Conservation (phyloP, 1,284 basidiomycete genomes). For the Anthracocystis panici-leucophaei region DNA sequence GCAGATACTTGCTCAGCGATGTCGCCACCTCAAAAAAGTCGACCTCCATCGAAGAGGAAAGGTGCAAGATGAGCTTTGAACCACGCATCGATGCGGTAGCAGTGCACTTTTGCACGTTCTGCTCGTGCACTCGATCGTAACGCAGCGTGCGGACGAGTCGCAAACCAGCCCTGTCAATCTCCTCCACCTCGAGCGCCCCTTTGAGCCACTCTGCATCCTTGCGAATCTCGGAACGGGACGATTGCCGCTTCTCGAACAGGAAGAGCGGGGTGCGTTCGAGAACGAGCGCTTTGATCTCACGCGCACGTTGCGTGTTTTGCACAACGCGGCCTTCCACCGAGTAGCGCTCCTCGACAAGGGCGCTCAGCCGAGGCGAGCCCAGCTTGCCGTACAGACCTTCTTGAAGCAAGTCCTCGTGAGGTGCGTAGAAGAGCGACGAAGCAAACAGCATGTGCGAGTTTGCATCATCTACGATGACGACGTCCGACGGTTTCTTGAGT, state of each 20-base stretch:
- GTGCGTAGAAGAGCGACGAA: slow-evolving; percentile 77
- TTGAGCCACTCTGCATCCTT: slow-evolving; percentile 80
- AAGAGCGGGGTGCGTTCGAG: slow-evolving; percentile 92
- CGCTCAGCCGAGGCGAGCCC: slow-evolving; percentile 78
- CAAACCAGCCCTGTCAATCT: slow-evolving; percentile 63
- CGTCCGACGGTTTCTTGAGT: slow-evolving; percentile 65
- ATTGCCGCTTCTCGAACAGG: slow-evolving; percentile 85
- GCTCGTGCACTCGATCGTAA: slow-evolving; percentile 50
- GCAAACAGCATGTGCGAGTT: slow-evolving; percentile 68
- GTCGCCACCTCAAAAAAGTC: slow-evolving; percentile 84
- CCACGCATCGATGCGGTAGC: slow-evolving; percentile 55
- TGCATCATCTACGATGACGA: slow-evolving; percentile 69
- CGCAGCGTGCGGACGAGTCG: slow-evolving; percentile 59
- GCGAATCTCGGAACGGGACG: slow-evolving; percentile 75
- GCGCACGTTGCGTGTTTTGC: slow-evolving; percentile 56
- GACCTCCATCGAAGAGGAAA: slow-evolving; percentile 80
- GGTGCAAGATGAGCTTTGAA: slow-evolving; percentile 80
- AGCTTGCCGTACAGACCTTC: slow-evolving; percentile 70
- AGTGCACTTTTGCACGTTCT: slow-evolving; percentile 63
- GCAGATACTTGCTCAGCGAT: slow-evolving; percentile 61
- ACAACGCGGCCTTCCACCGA: slow-evolving; percentile 72
- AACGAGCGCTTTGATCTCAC: slow-evolving; percentile 71
- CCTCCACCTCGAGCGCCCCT: slow-evolving; percentile 73
- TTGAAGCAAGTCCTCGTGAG: slow-evolving; percentile 88
- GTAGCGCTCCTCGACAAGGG: slow-evolving; percentile 81